These are phyloP conservation scores for Zygosaccharomyces kombuchaensis DNA, from an alignment of 805 yeast genomes.

Conservation along the genomic window DNA sequence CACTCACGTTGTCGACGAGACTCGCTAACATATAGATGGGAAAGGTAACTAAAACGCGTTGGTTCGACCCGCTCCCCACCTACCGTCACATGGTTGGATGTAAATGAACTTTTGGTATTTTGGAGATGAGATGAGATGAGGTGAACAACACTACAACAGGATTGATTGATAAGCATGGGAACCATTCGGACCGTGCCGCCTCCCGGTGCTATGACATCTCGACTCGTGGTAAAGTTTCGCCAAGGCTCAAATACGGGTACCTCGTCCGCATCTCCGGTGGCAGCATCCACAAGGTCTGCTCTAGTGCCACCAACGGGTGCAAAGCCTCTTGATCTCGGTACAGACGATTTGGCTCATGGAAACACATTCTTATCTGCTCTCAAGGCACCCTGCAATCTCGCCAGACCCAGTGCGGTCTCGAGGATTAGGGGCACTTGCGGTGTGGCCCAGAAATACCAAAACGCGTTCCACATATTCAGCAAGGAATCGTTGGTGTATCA, in stretches of 20 bases:
- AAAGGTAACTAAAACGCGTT: no score
- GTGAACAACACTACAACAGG: not conserved
- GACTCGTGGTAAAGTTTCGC: not conserved
- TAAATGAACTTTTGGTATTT: no score
- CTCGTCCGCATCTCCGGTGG: not conserved
- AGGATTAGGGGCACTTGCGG: conserved; percentile 10
- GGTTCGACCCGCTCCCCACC: no score
- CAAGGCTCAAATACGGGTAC: not conserved
- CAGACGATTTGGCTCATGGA: not conserved
- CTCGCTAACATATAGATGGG: no score
- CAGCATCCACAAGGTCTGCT: not conserved
- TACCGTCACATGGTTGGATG: no score
- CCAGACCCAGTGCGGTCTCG: conserved; percentile 3
- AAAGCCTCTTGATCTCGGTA: not conserved
- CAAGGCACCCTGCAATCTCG: not conserved
- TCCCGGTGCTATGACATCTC: not conserved
- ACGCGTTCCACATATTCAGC: conserved; percentile 8
- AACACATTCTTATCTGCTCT: conserved; percentile 1
- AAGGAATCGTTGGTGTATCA: conserved; percentile 20
- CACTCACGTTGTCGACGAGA: no score
- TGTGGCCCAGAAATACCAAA: conserved; percentile 13
- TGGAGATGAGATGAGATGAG: no score
- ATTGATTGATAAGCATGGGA: not conserved
- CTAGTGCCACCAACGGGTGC: not conserved
- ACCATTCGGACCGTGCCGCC: not conserved